Conservation (phyloP, 768 basidiomycete genomes). For the Filobasidium wieringae region DNA sequence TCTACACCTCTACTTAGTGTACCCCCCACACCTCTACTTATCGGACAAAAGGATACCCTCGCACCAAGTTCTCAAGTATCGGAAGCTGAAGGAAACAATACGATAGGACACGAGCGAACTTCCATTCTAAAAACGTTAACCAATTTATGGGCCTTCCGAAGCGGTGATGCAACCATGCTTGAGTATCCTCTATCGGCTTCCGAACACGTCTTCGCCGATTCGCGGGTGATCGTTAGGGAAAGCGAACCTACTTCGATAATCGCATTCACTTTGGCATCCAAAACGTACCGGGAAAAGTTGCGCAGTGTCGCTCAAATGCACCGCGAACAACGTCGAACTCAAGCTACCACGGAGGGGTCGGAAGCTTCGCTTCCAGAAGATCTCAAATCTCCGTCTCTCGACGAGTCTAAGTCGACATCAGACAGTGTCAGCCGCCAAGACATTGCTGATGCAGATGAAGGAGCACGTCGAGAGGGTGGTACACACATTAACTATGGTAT, state of each 20-base stretch:
- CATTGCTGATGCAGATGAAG: conserved; percentile 30
- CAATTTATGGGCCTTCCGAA: conserved; percentile 58
- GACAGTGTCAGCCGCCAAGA: conserved; percentile 74
- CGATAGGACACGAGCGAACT: conserved; percentile 51
- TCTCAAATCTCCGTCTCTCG: conserved; percentile 20
- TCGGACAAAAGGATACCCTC: conserved; percentile 22
- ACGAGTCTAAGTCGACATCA: conserved; percentile 75
- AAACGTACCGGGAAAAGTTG: conserved; percentile 39
- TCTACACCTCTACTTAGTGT: conserved; percentile 36
- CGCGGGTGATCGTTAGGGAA: conserved; percentile 84
- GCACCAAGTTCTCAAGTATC: conserved; percentile 25
- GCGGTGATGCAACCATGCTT: conserved; percentile 48
- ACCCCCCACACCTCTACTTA: conserved; percentile 33
- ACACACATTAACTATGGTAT: conserved; percentile 39
- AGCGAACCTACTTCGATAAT: conserved; percentile 98
- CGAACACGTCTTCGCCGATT: conserved; percentile 89
- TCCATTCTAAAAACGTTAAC: conserved; percentile 74
- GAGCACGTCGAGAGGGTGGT: conserved; percentile 22
- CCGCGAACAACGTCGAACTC: background rate
- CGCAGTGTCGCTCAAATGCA: conserved; percentile 18
- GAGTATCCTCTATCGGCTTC: conserved; percentile 43
- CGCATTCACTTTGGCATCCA: conserved; percentile 61
- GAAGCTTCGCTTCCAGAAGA: background rate
- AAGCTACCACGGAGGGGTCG: background rate
- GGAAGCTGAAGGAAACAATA: conserved; percentile 40